Base-by-base conservation (phyloP, 75 land plant species). In the Selaginella tamariscina region DNA sequence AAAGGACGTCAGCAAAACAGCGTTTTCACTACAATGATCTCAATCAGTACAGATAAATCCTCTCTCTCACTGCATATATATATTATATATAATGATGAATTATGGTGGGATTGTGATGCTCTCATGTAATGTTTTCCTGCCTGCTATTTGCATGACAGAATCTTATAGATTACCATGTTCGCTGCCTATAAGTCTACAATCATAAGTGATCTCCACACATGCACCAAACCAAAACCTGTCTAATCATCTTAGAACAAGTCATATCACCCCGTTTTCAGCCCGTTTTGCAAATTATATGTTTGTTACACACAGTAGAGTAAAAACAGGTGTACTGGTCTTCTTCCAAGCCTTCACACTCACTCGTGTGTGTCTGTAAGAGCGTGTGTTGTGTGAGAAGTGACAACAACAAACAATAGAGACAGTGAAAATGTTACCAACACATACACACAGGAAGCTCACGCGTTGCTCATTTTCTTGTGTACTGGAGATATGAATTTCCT, bases 1-100 rank as follows among this genome's bases (percentile, higher is more conserved):
- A 15, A 39, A 39, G 49, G 49, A 39, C 49, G 49, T 39, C 49
- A 39, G 49, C 49, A 39, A 39, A n/a, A n/a, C n/a, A n/a, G n/a
- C n/a, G n/a, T n/a, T n/a, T n/a, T n/a, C n/a, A n/a, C n/a, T n/a
- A n/a, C n/a, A n/a, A n/a, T n/a, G n/a, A n/a, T n/a, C n/a, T n/a
- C n/a, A n/a, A n/a, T n/a, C n/a, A n/a, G n/a, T n/a, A n/a, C n/a
- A n/a, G n/a, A n/a, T n/a, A n/a, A n/a, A n/a, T 39, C 49, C 49
- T 39, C 49, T 39, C 49, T 39, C 49, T 39, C 15, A 5, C 49
- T 39, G 49, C 49, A 39, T 39, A 39, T n/a, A n/a, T n/a, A n/a
- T n/a, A n/a, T n/a, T n/a, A 39, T 39, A 5, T 5, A 5, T 39
- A 15, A 39, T 39, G 11, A 39, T 15, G 15, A 39, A 15, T 15